A percentile compares a stretch with the other conserved stretches of the same genome.
These are phyloP conservation scores for Pythium aquatile DNA, from an alignment of 352 stramenopile species.

Conservation along the genomic window DNA sequence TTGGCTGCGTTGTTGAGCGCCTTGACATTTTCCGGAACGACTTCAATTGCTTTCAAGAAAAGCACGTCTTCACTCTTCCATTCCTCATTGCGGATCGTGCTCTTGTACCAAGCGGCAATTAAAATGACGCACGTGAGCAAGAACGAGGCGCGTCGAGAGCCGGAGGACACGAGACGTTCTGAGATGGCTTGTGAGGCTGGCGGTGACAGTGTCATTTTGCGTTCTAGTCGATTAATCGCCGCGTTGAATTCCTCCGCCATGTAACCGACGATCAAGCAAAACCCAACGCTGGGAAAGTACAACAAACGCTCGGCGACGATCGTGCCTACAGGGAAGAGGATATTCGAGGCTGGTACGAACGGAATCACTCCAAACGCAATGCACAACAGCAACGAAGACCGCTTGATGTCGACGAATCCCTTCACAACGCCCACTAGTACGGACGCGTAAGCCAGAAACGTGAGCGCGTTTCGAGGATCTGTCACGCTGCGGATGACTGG, in stretches of 20 bases:
- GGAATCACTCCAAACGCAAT: slow-evolving; percentile 78
- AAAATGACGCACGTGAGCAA: slow-evolving; percentile 32
- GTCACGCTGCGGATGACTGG: slow-evolving; percentile 50
- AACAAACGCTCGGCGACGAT: slow-evolving; percentile 89
- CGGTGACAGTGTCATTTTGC: background rate
- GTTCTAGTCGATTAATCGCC: slow-evolving; percentile 17
- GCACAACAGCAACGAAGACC: slow-evolving; percentile 41
- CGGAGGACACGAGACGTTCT: background rate
- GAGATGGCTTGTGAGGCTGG: background rate
- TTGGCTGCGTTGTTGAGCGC: slow-evolving; percentile 75
- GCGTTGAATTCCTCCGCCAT: slow-evolving; percentile 31
- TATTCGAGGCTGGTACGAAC: slow-evolving; percentile 90
- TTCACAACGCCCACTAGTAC: slow-evolving; percentile 37
- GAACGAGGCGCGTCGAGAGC: background rate
- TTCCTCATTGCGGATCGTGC: slow-evolving; percentile 54
- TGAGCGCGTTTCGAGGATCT: slow-evolving; percentile 64
- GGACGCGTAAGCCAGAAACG: slow-evolving; percentile 52
- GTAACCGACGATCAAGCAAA: slow-evolving; percentile 62
- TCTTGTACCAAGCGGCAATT: slow-evolving; percentile 37
- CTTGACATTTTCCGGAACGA: slow-evolving; percentile 74
- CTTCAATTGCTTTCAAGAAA: slow-evolving; percentile 50
- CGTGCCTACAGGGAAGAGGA: slow-evolving; percentile 90
- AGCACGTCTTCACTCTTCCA: slow-evolving; percentile 59
- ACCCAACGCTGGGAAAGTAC: slow-evolving; percentile 89
- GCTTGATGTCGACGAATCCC: slow-evolving; percentile 23